These are phyloP conservation scores for Melanopsichium pennsylvanicum DNA, from an alignment of 1,284 basidiomycete genomes.

Conservation along the genomic window DNA sequence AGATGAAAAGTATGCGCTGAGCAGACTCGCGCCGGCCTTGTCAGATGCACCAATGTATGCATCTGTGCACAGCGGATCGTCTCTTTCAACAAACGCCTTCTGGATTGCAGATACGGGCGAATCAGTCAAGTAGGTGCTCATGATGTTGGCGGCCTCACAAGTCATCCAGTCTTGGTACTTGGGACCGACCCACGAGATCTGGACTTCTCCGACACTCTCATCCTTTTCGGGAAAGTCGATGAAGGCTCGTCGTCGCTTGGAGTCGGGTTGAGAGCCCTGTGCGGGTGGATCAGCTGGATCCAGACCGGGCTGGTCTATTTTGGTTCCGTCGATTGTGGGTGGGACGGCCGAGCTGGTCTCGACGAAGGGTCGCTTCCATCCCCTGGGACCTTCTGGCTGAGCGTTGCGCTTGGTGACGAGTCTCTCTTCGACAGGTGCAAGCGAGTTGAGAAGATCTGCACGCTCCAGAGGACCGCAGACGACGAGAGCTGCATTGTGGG, in stretches of 20 bases:
- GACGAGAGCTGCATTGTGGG: conserved; percentile 88
- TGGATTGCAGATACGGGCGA: conserved; percentile 83
- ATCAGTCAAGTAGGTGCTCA: conserved; percentile 84
- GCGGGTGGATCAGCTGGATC: conserved; percentile 54
- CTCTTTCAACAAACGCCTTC: conserved; percentile 91
- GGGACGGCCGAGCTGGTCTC: conserved; percentile 81
- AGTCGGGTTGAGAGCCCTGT: conserved; percentile 26
- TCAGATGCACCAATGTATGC: conserved; percentile 84
- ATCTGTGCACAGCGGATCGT: conserved; percentile 83
- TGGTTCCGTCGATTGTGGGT: conserved; percentile 67
- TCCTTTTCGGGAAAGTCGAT: conserved; percentile 98
- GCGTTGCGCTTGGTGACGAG: conserved; percentile 47
- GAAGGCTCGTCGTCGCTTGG: conserved; percentile 69
- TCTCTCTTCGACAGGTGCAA: conserved; percentile 64
- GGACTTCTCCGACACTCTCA: conserved; percentile 88
- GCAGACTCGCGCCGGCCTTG: conserved; percentile 73
- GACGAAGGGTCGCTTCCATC: conserved; percentile 93
- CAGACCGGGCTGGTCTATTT: conserved; percentile 43
- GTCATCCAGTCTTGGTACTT: conserved; percentile 77
- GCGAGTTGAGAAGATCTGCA: conserved; percentile 72
- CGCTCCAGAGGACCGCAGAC: conserved; percentile 79
- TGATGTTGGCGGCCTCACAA: conserved; percentile 82
- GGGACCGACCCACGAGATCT: conserved; percentile 82
- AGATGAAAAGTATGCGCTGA: conserved; percentile 82
- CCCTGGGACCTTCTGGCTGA: conserved; percentile 75